Base-by-base conservation (phyloP, 1,284 basidiomycete species). In the Cutaneotrichosporon spelunceum region DNA sequence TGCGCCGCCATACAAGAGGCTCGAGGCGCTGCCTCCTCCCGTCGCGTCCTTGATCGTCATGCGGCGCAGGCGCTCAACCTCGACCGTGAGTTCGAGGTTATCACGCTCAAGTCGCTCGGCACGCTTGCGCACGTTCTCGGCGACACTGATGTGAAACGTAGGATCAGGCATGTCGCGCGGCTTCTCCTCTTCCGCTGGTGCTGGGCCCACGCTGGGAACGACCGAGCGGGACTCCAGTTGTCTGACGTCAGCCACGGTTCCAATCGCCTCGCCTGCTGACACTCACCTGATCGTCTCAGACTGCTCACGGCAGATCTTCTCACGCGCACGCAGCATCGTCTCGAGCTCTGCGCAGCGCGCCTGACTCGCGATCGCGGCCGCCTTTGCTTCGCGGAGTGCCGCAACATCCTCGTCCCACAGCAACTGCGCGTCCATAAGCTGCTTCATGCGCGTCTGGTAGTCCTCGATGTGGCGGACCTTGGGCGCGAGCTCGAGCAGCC, bases 381-480 rank as follows among this genome's bases (percentile, higher is more conserved):
- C 59, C 26, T 68, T 54, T 1, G 73, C 72, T 13, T 70, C 66
- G 36, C 72, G 69, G 50, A 65, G 62, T 21, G 62, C 56, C 36
- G 65, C 54, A 7, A 74, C 61, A 42, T 77, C 74, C 16, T 60
- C 33, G 58, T 73, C 72, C 75, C 75, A 77, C 26, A 77, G 57
- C 4, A 68, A 57, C 57, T 76, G 74, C 27, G 66, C 60, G 26
- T 73, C 70, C 3, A 66, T 72, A 44, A 77, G 60, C 61, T 77
- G 75, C 66, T 73, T 70, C 61, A 73, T 74, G n/a, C 74, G 65
- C 19, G 62, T 63, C 57, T 77, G 73, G 53, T 72, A 76, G 59
- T 77, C 75, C 23, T 67, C 66, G n/a, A 77, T 71, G 49, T 72
- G 75, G 27, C 65, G 61, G 13, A 77, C 68, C 59, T 73, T 75